Evolutionary conservation across 495 filamentous ascomycete species (phyloP).

Genomic region (Neurospora cerealis): DNA sequence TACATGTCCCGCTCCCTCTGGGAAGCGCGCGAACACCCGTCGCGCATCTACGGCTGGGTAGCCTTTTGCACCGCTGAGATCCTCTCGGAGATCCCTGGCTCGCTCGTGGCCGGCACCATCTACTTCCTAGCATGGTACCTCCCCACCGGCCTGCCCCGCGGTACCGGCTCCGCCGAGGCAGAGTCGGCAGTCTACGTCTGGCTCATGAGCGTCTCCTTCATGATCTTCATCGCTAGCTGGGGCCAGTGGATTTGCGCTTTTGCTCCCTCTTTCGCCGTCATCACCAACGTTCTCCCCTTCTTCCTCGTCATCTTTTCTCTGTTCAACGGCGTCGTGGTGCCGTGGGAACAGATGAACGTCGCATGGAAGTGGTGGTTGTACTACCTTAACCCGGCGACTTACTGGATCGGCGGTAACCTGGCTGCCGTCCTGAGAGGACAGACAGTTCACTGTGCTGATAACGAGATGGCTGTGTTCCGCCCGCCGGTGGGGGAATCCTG

Average conservation of each 20-base stretch:
- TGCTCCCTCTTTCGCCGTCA: slow-evolving; percentile 71
- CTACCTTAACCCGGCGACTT: slow-evolving; percentile 58
- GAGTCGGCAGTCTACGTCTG: slow-evolving; percentile 69
- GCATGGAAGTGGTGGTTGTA: slow-evolving; percentile 76
- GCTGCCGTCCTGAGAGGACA: slow-evolving; percentile 46
- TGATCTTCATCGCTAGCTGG: slow-evolving; percentile 67
- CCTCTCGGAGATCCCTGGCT: slow-evolving; percentile 65
- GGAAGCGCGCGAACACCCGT: slow-evolving; percentile 66
- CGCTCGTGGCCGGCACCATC: slow-evolving; percentile 50
- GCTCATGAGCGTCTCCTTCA: slow-evolving; percentile 75
- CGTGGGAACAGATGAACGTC: slow-evolving; percentile 48
- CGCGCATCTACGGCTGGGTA: slow-evolving; percentile 72
- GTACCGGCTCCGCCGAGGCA: slow-evolving; percentile 29
- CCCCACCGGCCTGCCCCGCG: slow-evolving; percentile 54
- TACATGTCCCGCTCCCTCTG: slow-evolving; percentile 67
- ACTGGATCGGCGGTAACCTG: slow-evolving; percentile 68
- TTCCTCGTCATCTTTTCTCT: slow-evolving; percentile 70
- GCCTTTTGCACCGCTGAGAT: slow-evolving; percentile 72
- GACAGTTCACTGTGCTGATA: slow-evolving; percentile 44
- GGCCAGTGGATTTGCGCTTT: slow-evolving; percentile 81
- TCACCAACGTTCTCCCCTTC: slow-evolving; percentile 62
- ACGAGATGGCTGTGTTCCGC: slow-evolving; percentile 58
- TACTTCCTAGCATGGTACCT: slow-evolving; percentile 79
- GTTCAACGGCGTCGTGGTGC: slow-evolving; percentile 66
- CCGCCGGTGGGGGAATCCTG: slow-evolving; percentile 56